Conservation (phyloP, 306 rosid species). For the Prunus mira region DNA sequence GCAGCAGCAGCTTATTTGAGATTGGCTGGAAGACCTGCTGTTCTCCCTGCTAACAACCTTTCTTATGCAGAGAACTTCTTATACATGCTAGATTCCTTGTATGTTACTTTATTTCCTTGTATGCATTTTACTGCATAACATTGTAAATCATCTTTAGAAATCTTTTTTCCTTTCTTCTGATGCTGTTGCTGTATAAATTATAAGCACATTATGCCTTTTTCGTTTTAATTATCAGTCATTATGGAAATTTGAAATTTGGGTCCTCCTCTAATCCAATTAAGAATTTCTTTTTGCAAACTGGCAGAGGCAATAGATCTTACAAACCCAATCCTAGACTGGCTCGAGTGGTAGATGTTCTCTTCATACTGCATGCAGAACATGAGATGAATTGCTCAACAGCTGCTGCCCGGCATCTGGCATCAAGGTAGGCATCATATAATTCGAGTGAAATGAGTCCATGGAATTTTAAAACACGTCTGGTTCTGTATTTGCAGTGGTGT, state of each 20-base stretch:
- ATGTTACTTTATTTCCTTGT: constrained; percentile 22
- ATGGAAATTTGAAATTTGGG: neutral
- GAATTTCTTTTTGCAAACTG: constrained; percentile 17
- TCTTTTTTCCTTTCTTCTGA: neutral
- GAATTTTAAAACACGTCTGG: constrained; percentile 11
- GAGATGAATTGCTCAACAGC: constrained; percentile 96
- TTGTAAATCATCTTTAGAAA: neutral
- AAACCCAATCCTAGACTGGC: constrained; percentile 82
- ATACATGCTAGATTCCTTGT: constrained; percentile 94
- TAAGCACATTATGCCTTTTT: neutral
- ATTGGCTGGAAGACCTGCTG: constrained; percentile 83
- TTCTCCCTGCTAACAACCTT: constrained; percentile 78
- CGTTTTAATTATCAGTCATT: neutral
- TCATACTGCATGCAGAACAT: constrained; percentile 85
- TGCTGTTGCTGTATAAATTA: neutral
- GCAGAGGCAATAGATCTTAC: constrained; percentile 74
- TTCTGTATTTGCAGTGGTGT: constrained; percentile 59
- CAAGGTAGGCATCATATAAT: constrained; percentile 51
- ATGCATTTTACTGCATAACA: neutral
- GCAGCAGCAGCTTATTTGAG: constrained; percentile 86
- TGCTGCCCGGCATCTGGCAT: constrained; percentile 84
- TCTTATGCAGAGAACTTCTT: constrained; percentile 82
- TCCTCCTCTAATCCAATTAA: neutral
- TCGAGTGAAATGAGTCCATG: constrained; percentile 7
- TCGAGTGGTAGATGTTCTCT: constrained; percentile 79